Conservation (phyloP, 257 asterid genomes). For the Marsdenia floribunda region DNA sequence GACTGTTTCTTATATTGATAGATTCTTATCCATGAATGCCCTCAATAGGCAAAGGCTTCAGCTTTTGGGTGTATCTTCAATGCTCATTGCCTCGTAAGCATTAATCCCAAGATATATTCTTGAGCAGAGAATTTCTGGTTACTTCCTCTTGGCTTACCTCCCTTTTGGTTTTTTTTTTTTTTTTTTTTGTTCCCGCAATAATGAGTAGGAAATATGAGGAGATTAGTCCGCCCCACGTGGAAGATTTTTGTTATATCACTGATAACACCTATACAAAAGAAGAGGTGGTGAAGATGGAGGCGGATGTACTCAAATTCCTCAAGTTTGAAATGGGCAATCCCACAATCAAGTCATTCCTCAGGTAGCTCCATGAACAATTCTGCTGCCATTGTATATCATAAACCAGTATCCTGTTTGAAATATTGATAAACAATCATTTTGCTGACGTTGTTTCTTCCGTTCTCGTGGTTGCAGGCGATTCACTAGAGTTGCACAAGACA, state of each 20-base stretch:
- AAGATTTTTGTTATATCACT: slow-evolving; percentile 70
- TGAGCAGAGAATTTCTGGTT: background rate
- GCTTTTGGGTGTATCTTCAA: slow-evolving; percentile 96
- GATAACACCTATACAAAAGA: slow-evolving; percentile 57
- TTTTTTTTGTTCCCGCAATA: background rate
- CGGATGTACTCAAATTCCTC: slow-evolving; percentile 67
- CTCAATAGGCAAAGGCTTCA: slow-evolving; percentile 61
- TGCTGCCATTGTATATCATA: background rate
- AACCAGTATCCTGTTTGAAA: too few relatives aligned
- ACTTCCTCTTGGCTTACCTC: slow-evolving; percentile 1
- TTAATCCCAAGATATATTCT: background rate
- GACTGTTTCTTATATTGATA: slow-evolving; percentile 62
- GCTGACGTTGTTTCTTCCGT: slow-evolving; percentile 16
- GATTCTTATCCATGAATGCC: slow-evolving; percentile 49
- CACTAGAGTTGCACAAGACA: slow-evolving; percentile 49
- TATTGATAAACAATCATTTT: background rate
- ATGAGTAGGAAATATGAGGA: slow-evolving; percentile 78
- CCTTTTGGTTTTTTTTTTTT: too few relatives aligned
- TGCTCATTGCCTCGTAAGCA: slow-evolving; percentile 95
- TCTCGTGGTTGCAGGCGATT: slow-evolving; percentile 45
- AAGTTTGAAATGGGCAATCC: slow-evolving; percentile 86
- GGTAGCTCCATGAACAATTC: slow-evolving; percentile 27
- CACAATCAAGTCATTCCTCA: slow-evolving; percentile 67
- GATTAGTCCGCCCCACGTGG: slow-evolving; percentile 77
- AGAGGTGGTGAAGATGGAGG: slow-evolving; percentile 84